A percentile compares a stretch with the other conserved stretches of the same genome.
These are phyloP conservation scores for Tylopilus cervinicoccineus DNA, from an alignment of 768 basidiomycete species.

Conservation along the genomic window DNA sequence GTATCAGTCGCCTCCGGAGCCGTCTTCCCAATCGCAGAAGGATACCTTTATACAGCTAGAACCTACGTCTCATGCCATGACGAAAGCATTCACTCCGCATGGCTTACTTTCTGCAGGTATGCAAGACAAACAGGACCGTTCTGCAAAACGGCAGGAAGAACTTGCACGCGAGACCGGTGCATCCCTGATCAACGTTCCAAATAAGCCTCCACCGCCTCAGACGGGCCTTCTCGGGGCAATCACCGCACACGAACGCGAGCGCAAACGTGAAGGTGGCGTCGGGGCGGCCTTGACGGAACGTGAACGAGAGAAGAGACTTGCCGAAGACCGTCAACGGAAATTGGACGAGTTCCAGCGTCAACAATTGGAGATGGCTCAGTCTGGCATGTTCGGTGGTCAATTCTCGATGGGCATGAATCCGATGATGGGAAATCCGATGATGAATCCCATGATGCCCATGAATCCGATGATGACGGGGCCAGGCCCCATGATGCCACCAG, in stretches of 20 bases:
- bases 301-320: slow-evolving; percentile 87
- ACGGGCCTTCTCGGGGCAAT: slow-evolving; percentile 95
- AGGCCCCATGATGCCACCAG: slow-evolving; percentile 45
- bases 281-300: slow-evolving; percentile 94
- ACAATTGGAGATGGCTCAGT: slow-evolving; percentile 88
- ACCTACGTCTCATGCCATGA: slow-evolving; percentile 65
- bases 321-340: slow-evolving; percentile 90
- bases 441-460: slow-evolving; percentile 43
- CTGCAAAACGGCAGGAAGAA: slow-evolving; percentile 94
- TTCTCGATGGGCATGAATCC: slow-evolving; percentile 50
- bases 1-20: slow-evolving; percentile 32
- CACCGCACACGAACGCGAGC: slow-evolving; percentile 90
- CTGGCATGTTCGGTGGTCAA: slow-evolving; percentile 62
- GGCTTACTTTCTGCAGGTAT: slow-evolving; percentile 93
- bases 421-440: slow-evolving; percentile 73
- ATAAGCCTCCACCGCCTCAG: slow-evolving; percentile 92
- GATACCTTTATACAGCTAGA: slow-evolving; percentile 78
- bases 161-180: slow-evolving; percentile 87
- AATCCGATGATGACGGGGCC: slow-evolving; percentile 56
- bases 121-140: slow-evolving; percentile 93
- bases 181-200: slow-evolving; percentile 92
- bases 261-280: slow-evolving; percentile 92
- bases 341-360: slow-evolving; percentile 87
- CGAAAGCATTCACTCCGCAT: slow-evolving; percentile 92
- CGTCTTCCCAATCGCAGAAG: slow-evolving; percentile 28